A percentile compares a stretch with the other conserved stretches of the same genome.
phyloP scores from a whole-genome alignment of 2,329 filamentous ascomycete species.

The Venturia asperata region DNA sequence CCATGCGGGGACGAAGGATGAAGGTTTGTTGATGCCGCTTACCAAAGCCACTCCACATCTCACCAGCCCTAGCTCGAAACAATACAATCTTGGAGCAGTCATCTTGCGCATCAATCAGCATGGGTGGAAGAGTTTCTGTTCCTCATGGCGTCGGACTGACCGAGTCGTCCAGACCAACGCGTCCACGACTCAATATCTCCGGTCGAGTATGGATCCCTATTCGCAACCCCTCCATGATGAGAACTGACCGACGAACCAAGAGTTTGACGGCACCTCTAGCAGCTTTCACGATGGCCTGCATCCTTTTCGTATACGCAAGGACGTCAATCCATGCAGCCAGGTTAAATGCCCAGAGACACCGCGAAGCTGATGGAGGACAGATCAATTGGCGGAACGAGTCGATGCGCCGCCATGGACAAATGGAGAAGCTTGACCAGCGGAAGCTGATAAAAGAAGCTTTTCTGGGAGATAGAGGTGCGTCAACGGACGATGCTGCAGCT shows the following conservation, averaged over 20 bases:
- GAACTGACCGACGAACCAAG: conserved; percentile 26
- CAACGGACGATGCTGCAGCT: neutral
- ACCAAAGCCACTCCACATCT: neutral
- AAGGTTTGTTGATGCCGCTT: neutral
- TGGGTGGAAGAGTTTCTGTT: conserved; percentile 19
- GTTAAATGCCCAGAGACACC: conserved; percentile 53
- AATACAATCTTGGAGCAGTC: neutral
- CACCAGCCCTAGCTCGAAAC: neutral
- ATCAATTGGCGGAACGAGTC: conserved; percentile 50
- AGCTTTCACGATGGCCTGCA: conserved; percentile 54
- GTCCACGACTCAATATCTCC: conserved; percentile 14
- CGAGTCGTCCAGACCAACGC: conserved; percentile 17
- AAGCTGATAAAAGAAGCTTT: conserved; percentile 25
- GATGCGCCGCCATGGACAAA: conserved; percentile 45
- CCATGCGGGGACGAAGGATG: neutral
- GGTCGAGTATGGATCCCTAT: conserved; percentile 12
- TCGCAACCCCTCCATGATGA: conserved; percentile 18
- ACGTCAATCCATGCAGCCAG: conserved; percentile 61
- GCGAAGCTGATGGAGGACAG: conserved; percentile 51
- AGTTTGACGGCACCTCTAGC: conserved; percentile 54
- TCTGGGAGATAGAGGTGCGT: conserved; percentile 11
- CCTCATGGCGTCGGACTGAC: conserved; percentile 13
- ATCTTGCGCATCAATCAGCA: neutral
- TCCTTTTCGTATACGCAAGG: conserved; percentile 56
- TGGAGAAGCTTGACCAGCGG: conserved; percentile 38